Base-by-base conservation (phyloP, 2,329 filamentous ascomycete species). In the Phoma sp. region DNA sequence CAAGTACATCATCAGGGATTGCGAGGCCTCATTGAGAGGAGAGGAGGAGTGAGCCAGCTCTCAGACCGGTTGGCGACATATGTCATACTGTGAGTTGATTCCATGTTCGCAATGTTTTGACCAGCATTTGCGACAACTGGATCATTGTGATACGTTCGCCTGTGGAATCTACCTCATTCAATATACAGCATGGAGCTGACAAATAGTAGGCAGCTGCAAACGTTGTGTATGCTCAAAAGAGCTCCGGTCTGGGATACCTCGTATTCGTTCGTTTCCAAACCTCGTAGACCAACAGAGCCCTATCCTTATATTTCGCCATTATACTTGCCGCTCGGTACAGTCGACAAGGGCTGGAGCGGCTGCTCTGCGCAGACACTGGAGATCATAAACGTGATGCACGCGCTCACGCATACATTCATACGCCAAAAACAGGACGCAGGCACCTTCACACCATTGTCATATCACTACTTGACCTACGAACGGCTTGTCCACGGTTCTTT, bases 1-100 rank as follows among this genome's bases (percentile, higher is more conserved):
- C 55, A 68, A 48, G 62, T 72, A 10, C 70, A 73, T 33, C 61
- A 62, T 36, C 60, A 68, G 24, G 68, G 67, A 5, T 52, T 74
- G 29, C 47, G 65, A 29, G 62, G 68, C 8, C 59, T 72, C 7
- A 59, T 71, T 10, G 52, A 65, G 6, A 62, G 66, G 44, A 61
- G 64, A 53, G 69, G 64, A 8, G 67, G 67, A 1, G 47, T 69
- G 7, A 39, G 45, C 27, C 58, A 61, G 32, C 14, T 62, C 11
- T 44, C 62, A 18, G 52, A 55, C 2, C 53, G 39, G 13, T 51
- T 70, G 29, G 63, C 65, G 18, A 64, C 66, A 2, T 68, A 66
- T 29, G 55, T 71, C 29, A 68, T 53, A 13, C 44, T 72, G 71
- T 72, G 61, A 63, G 70, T 64, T 2, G 22, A 27, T 7, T 5